These are phyloP conservation scores for Chimonanthus praecox DNA, from an alignment of 164 flowering plant genomes.

Conservation along the genomic window DNA sequence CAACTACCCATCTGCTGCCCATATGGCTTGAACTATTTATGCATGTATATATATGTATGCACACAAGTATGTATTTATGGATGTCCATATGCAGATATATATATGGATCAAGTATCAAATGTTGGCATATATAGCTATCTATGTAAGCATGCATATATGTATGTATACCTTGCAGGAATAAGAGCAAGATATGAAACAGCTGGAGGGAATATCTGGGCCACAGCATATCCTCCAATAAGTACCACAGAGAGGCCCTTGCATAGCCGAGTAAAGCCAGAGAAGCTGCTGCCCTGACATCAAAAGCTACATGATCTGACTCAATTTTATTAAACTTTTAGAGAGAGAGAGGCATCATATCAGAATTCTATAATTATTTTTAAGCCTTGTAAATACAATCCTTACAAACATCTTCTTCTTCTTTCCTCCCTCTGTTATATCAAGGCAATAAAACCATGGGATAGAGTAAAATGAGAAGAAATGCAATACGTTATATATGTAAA, in stretches of 20 bases:
- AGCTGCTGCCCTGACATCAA: slow-evolving; percentile 39
- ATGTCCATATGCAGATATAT: neutral
- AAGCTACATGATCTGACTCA: slow-evolving; percentile 21
- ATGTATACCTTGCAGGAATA: slow-evolving; percentile 76
- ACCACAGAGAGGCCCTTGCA: slow-evolving; percentile 88
- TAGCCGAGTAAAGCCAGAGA: slow-evolving; percentile 68
- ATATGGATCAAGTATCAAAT: too few relatives aligned
- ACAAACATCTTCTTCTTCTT: too few relatives aligned
- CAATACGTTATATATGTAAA: too few relatives aligned
- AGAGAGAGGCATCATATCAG: neutral
- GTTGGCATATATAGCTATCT: neutral
- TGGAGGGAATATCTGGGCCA: slow-evolving; percentile 66
- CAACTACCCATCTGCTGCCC: too few relatives aligned
- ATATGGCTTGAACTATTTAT: too few relatives aligned
- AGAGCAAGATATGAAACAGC: slow-evolving; percentile 72
- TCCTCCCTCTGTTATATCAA: too few relatives aligned
- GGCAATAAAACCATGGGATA: too few relatives aligned
- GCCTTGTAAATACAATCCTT: too few relatives aligned
- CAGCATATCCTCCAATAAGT: slow-evolving; percentile 59
- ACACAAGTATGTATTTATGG: neutral
- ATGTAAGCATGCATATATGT: neutral
- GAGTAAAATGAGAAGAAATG: too few relatives aligned
- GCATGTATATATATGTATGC: too few relatives aligned
- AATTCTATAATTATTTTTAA: too few relatives aligned
- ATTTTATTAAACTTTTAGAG: slow-evolving; percentile 10